Conservation (phyloP, 2,329 filamentous ascomycete genomes). For the Colletotrichum noveboracense region DNA sequence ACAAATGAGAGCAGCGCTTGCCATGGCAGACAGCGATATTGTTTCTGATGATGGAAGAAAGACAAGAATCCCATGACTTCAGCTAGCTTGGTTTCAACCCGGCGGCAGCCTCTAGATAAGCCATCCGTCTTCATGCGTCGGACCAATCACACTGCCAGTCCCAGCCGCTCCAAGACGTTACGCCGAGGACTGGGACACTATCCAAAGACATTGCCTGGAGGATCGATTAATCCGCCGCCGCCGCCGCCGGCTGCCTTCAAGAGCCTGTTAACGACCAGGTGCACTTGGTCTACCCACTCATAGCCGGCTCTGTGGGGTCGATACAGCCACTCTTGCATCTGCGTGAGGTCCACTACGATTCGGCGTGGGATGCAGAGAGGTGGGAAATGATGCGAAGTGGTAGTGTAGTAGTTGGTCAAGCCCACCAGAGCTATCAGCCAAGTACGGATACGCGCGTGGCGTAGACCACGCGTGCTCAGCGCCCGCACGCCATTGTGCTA, state of each 20-base stretch:
- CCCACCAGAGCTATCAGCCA: not conserved
- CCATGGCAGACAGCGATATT: not conserved
- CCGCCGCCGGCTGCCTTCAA: not conserved
- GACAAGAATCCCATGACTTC: slow-evolving; percentile 22
- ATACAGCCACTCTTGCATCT: not conserved
- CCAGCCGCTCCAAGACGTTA: not conserved
- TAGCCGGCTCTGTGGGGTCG: not conserved
- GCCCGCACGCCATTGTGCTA: slow-evolving; percentile 7
- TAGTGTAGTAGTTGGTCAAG: not conserved
- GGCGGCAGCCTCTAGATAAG: slow-evolving; percentile 15
- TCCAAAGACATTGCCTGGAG: slow-evolving; percentile 3
- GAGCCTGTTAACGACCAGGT: not conserved
- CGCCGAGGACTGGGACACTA: not conserved
- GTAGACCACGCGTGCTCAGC: slow-evolving; percentile 7
- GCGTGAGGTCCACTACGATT: not conserved
- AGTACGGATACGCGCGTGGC: not conserved
- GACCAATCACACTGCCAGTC: not conserved
- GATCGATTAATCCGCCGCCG: slow-evolving; percentile 4
- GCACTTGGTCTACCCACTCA: not conserved
- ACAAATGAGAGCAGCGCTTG: not conserved
- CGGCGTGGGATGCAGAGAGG: slow-evolving; percentile 5
- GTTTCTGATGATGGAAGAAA: slow-evolving; percentile 16
- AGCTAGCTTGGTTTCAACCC: slow-evolving; percentile 18
- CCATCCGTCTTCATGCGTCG: not conserved
- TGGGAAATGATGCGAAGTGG: not conserved